Evolutionary conservation across 192 early-diverging fungal species (phyloP), one percentile per base, ranked within the genome.

Genomic region (Coemansia sp.): DNA sequence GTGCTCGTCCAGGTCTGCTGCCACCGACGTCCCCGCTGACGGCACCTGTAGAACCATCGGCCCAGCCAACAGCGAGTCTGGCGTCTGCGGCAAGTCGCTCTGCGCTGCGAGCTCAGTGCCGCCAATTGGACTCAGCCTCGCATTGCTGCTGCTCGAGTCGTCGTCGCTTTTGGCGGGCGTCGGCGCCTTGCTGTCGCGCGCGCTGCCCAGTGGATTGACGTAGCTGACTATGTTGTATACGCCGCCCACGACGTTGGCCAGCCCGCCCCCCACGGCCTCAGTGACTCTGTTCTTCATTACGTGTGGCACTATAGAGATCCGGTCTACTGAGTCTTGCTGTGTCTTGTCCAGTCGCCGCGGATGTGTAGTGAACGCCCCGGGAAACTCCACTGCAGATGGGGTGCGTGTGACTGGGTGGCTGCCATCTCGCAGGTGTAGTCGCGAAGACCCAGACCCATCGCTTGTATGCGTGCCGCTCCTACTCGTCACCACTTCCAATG

Each of bases 1-100:
- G 52, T 75, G 76, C 70, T 83, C 81, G 65, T 83, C 81, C 16
- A 83, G 57, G 62, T 83, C 81, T 6, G 81, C 81, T 2, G 76
- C 81, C 20, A 83, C 76, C 12, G 81, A 83, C 12, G 76, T 83
- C 44, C 81, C 76, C 1, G 71, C 81, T 10, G 81, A 83, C 13
- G 75, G 70, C 41, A 71, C 55, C 64, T 75, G 73, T 53, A 83
- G 66, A 40, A 74, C 43, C 64, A 71, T 68, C 13, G 70, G 64
- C 47, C 58, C 22, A 13, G 36, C 36, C 73, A 22, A 13, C 41
- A 70, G 40, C 39, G 67, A 69, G 66, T 68, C 66, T 29, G 66
- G 66, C 34, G 66, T 68, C 15, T 50, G 66, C 20, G 66, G 58
- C 13, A 34, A 64, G 40, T 31, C 47, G 49, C 5, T 44, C 20